Percentiles rank a stretch among this genome's conserved stretches.
Conservation (phyloP, 345 rosid genomes). For the Salix udensis region DNA sequence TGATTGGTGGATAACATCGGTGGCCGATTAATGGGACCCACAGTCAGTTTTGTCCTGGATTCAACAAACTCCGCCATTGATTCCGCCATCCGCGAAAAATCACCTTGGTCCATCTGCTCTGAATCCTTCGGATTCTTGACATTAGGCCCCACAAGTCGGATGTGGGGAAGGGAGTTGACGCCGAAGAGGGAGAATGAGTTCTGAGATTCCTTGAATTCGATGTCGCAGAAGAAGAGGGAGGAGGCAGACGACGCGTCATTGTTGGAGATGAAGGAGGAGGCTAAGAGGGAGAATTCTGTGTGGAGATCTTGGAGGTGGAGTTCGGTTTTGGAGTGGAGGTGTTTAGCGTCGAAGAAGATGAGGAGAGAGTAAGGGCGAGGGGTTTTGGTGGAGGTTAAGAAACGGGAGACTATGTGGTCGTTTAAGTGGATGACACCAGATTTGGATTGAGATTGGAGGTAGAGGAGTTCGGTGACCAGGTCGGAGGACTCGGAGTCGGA, state of each 20-base stretch:
- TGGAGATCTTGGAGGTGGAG: slow-evolving; percentile 69
- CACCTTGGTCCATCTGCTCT: slow-evolving; percentile 65
- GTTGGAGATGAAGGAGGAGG: slow-evolving; percentile 69
- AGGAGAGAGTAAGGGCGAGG: slow-evolving; percentile 74
- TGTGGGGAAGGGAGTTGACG: slow-evolving; percentile 86
- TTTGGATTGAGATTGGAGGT: slow-evolving; percentile 57
- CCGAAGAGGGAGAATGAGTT: slow-evolving; percentile 66
- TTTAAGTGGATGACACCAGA: slow-evolving; percentile 74
- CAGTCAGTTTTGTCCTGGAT: slow-evolving; percentile 52
- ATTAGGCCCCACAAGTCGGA: slow-evolving; percentile 62
- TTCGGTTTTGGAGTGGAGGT: slow-evolving; percentile 59
- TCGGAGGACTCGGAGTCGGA: slow-evolving; percentile 32
- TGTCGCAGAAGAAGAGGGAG: slow-evolving; percentile 70
- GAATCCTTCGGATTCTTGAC: slow-evolving; percentile 54
- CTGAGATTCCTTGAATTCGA: slow-evolving; percentile 70
- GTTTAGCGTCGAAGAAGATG: slow-evolving; percentile 85
- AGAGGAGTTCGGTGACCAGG: slow-evolving; percentile 51
- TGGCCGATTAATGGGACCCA: slow-evolving; percentile 71
- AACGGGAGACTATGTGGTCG: slow-evolving; percentile 72
- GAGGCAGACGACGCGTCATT: slow-evolving; percentile 41
- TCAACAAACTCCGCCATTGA: slow-evolving; percentile 73
- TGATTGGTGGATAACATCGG: slow-evolving; percentile 54
- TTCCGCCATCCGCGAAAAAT: slow-evolving; percentile 66
- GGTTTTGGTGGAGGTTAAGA: slow-evolving; percentile 57
- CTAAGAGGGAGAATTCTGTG: slow-evolving; percentile 62